Evolutionary conservation across 306 rosid species (phyloP).

Genomic region (Casuarina glauca): DNA sequence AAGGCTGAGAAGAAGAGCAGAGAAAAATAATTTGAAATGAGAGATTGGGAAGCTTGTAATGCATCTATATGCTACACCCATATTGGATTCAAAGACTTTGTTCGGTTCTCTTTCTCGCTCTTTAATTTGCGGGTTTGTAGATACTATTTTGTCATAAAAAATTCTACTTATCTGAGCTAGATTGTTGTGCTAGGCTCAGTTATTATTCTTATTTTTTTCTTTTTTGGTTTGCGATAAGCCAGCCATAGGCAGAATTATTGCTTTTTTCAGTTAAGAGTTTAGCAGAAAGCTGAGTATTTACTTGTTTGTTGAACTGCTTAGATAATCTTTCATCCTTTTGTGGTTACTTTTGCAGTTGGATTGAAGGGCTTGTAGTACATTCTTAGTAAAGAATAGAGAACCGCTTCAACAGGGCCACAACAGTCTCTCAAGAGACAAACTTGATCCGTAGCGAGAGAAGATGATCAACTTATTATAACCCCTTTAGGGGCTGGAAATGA

Average conservation of each 20-base stretch:
- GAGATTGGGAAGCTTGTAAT: too few relatives aligned
- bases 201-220: background rate
- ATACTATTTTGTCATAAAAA: background rate
- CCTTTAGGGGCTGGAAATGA: conserved; percentile 95
- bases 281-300: background rate
- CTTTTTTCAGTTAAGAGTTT: background rate
- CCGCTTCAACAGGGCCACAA: conserved; percentile 45
- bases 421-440: conserved; percentile 60
- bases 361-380: background rate
- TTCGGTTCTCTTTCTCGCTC: background rate
- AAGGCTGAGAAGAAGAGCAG: background rate
- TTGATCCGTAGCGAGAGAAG: conserved; percentile 48
- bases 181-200: background rate
- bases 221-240: background rate
- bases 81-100: too few relatives aligned
- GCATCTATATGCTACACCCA: too few relatives aligned
- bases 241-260: background rate
- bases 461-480: conserved; percentile 65
- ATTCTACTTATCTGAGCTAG: background rate
- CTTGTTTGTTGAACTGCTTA: background rate
- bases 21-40: background rate
- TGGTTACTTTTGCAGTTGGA: background rate
- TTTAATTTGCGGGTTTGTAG: background rate
- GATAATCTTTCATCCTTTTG: background rate
- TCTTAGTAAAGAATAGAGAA: conserved; percentile 9